Evolutionary conservation across 257 asterid species (phyloP).

Genomic region (Oldenlandia corymbosa): DNA sequence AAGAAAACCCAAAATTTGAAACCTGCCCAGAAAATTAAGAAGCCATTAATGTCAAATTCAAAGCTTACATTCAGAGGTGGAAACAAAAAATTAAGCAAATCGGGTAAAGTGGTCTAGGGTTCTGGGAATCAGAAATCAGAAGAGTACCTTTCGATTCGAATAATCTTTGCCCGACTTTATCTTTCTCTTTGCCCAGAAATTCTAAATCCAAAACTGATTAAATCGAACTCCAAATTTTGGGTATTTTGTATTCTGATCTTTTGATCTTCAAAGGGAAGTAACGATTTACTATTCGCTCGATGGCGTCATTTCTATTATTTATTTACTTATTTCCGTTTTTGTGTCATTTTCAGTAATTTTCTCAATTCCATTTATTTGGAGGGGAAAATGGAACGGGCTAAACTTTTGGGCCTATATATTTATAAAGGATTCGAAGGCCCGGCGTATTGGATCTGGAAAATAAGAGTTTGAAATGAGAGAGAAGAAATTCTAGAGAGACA

Average conservation of each 20-base stretch:
- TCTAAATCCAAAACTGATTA: neutral
- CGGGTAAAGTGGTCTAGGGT: slow-evolving; percentile 13
- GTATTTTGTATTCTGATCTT: too few relatives aligned
- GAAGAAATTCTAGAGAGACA: too few relatives aligned
- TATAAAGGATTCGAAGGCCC: too few relatives aligned
- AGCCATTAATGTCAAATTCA: too few relatives aligned
- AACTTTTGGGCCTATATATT: too few relatives aligned
- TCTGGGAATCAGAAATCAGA: neutral
- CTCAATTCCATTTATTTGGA: too few relatives aligned
- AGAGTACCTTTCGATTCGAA: neutral
- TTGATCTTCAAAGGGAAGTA: slow-evolving; percentile 13
- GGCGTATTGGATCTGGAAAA: too few relatives aligned
- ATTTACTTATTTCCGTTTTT: too few relatives aligned
- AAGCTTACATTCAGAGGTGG: neutral
- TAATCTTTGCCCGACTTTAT: too few relatives aligned
- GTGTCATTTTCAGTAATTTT: too few relatives aligned
- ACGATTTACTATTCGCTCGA: slow-evolving; percentile 11
- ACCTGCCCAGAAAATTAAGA: slow-evolving; percentile 9
- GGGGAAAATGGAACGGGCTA: too few relatives aligned
- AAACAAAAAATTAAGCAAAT: neutral
- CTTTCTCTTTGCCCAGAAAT: neutral
- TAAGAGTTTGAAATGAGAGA: too few relatives aligned
- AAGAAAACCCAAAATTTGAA: slow-evolving; percentile 4
- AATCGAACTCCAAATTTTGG: neutral
- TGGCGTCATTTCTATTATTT: neutral